These are phyloP conservation scores for Nemania sp. DNA, from an alignment of 2,329 filamentous ascomycete species.

Conservation along the genomic window DNA sequence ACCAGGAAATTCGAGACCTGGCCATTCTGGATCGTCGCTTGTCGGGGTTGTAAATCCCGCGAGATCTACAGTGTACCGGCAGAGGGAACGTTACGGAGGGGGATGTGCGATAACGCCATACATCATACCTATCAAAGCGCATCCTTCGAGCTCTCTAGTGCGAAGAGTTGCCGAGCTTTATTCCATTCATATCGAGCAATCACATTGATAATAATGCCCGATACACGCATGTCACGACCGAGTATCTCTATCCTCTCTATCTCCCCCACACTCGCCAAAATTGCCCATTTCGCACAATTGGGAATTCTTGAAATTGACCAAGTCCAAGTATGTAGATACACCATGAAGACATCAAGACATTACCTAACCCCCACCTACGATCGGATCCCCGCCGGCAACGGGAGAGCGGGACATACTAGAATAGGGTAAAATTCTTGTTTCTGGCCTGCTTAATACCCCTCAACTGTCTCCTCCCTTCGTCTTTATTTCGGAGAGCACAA, in stretches of 20 bases:
- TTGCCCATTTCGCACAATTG: neutral
- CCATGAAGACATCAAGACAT: neutral
- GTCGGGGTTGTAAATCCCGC: constrained; percentile 18
- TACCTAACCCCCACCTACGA: constrained; percentile 13
- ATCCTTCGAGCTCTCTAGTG: constrained; percentile 2
- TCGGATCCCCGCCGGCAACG: neutral
- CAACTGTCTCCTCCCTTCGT: constrained; percentile 5
- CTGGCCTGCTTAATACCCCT: constrained; percentile 3
- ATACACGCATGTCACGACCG: constrained; percentile 2
- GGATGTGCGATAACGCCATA: constrained; percentile 30
- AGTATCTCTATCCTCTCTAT: neutral
- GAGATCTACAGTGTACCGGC: constrained; percentile 25
- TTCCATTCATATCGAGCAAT: constrained; percentile 19
- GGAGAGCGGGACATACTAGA: constrained; percentile 26
- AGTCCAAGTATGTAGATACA: neutral
- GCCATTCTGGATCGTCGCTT: constrained; percentile 23
- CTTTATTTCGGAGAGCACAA: constrained; percentile 16
- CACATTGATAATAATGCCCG: constrained; percentile 21
- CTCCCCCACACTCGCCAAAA: constrained; percentile 10
- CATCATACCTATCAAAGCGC: constrained; percentile 8
- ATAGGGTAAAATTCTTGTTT: constrained; percentile 30
- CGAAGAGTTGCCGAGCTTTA: constrained; percentile 25
- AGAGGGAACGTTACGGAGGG: constrained; percentile 36
- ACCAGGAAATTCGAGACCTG: constrained; percentile 8
- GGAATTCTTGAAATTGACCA: neutral